Conservation (phyloP, 225 moss, liverwort and hornwort species). For the Antitrichia curtipendula region DNA sequence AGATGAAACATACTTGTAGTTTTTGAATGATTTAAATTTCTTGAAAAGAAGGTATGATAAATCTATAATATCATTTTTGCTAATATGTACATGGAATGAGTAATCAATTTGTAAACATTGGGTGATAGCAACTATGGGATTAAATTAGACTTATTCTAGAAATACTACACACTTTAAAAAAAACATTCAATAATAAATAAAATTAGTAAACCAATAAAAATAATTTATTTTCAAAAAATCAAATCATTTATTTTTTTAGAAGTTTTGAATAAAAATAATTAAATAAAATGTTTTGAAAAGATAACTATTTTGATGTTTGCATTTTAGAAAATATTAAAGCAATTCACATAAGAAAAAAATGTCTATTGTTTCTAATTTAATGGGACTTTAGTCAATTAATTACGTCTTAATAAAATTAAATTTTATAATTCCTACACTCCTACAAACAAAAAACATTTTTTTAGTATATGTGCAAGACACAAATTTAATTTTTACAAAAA, state of each 20-base stretch:
- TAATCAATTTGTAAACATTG: background rate
- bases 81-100: background rate
- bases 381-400: background rate
- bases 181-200: background rate
- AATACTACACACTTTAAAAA: background rate
- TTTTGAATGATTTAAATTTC: background rate
- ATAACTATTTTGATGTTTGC: background rate
- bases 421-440: background rate
- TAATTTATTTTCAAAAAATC: background rate
- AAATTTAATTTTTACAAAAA: background rate
- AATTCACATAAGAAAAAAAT: background rate
- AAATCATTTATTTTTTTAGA: background rate
- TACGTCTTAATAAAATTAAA: background rate
- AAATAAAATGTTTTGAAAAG: background rate
- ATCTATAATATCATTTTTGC: background rate
- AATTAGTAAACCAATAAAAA: background rate
- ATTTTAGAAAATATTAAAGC: background rate
- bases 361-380: background rate
- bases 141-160: background rate
- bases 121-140: background rate
- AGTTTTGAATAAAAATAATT: background rate
- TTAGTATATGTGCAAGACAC: no score
- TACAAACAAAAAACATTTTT: no score
- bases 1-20: background rate
- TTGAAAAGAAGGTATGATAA: background rate